Evolutionary conservation across 352 stramenopile species (phyloP).

Genomic region (Phytophthora fragariae): DNA sequence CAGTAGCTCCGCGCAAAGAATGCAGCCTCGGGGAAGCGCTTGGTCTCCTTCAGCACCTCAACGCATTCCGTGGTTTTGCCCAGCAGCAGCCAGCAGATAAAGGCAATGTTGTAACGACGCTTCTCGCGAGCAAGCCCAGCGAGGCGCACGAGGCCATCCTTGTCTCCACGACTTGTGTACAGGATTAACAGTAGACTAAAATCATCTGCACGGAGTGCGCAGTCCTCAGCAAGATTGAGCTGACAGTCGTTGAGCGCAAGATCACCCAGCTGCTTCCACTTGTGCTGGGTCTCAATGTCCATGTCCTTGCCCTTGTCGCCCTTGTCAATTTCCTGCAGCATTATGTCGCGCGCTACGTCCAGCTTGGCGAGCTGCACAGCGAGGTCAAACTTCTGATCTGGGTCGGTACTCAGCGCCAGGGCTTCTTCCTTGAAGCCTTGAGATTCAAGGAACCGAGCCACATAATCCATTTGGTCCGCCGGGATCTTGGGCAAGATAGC

Average conservation of each 20-base stretch:
- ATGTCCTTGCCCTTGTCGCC: constrained; percentile 75
- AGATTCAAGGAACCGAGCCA: constrained; percentile 96
- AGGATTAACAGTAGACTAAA: constrained; percentile 97
- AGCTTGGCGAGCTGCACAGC: constrained; percentile 97
- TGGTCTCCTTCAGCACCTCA: constrained; percentile 95
- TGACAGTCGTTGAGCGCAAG: constrained; percentile 94
- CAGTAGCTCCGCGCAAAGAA: constrained; percentile 99
- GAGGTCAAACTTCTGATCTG: constrained; percentile 99
- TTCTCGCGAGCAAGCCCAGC: constrained; percentile 89
- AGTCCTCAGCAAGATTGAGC: constrained; percentile 95
- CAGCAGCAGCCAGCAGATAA: constrained; percentile 96
- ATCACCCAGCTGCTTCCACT: constrained; percentile 98
- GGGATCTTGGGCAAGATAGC: constrained; percentile 96
- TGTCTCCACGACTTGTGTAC: constrained; percentile 96
- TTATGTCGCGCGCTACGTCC: constrained; percentile 94
- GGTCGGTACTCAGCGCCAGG: constrained; percentile 92
- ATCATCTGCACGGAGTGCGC: constrained; percentile 95
- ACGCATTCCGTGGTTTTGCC: constrained; percentile 96
- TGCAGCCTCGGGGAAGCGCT: constrained; percentile 96
- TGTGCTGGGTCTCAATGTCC: constrained; percentile 96
- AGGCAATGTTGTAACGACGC: constrained; percentile 96
- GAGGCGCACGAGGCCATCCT: constrained; percentile 91
- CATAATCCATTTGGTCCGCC: constrained; percentile 82
- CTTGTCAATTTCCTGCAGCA: constrained; percentile 89
- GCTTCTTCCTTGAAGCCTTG: constrained; percentile 99